Base-by-base conservation (phyloP, 768 basidiomycete species). In the Lanmaoa rubissima region DNA sequence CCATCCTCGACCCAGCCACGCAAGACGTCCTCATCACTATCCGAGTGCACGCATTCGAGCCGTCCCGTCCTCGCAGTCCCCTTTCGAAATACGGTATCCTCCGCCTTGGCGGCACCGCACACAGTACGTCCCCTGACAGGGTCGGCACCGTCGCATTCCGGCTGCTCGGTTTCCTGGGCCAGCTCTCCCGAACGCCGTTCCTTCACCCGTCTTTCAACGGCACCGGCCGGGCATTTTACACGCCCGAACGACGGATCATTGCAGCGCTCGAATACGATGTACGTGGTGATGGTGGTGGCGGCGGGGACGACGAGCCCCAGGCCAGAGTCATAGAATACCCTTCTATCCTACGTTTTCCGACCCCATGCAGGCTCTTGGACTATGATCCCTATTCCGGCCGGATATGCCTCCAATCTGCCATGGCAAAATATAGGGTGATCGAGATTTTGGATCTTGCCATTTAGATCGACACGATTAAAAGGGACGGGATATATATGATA, bases 381-480 rank as follows among this genome's bases (percentile, higher is more conserved):
- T 68, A 62, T 41, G 66, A 67, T 51, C 56, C 64, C 4, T 67
- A 68, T 48, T 51, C 43, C 0, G 66, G 65, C 2, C 54, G 56
- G 36, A 38, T 67, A n/a, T 65, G 61, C 26, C 14, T 68, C 2
- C 48, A 16, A 34, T 48, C 11, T 24, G 0, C 5, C 5, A 35
- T 43, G 51, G 12, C 35, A 17, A 49, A 24, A 43, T 38, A 52
- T 16, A 35, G 40, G 1, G 35, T 50, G 17, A 51, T 66, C 10
- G 57, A 66, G 44, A 28, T 68, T 24, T 41, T 48, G 14, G 66
- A 68, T 51, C 48, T 66, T 35, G 60, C 41, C 19, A 51, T 51
- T 8, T 56, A 61, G 32, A 17, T 41, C 38, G 12, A 48, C 24
- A 21, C 12, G 19, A 9, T 26, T 3, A 16, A 28, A 28, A 28